A percentile compares a stretch with the other conserved stretches of the same genome.
Evolutionary conservation across 805 yeast genomes (phyloP).

Genomic region (Kodamaea jinghongensis): DNA sequence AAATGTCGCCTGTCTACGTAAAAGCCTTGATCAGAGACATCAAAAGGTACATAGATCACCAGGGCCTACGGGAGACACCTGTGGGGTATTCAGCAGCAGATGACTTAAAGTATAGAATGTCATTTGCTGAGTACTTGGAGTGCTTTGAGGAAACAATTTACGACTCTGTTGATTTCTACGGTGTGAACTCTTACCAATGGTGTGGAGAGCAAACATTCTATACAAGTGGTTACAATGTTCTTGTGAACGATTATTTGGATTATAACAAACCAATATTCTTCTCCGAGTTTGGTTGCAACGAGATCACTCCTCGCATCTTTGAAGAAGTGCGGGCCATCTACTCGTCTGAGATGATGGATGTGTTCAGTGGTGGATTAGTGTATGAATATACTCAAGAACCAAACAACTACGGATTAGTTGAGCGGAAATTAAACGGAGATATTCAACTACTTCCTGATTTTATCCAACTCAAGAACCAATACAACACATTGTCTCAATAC

Average conservation of each 20-base stretch:
- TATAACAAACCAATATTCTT: conserved; percentile 78
- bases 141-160: conserved; percentile 55
- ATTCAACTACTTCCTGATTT: conserved; percentile 45
- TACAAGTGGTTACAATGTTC: conserved; percentile 64
- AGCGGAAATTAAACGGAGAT: conserved; percentile 41
- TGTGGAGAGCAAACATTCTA: conserved; percentile 84
- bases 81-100: conserved; percentile 98
- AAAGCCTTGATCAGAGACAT: conserved; percentile 81
- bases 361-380: conserved; percentile 82
- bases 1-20: conserved; percentile 66
- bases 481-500: conserved; percentile 32
- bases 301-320: conserved; percentile 72
- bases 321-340: conserved; percentile 72
- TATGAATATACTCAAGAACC: conserved; percentile 79
- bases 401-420: conserved; percentile 76
- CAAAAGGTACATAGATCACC: conserved; percentile 60
- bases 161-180: conserved; percentile 74
- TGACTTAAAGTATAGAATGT: conserved; percentile 70
- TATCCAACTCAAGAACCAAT: conserved; percentile 42
- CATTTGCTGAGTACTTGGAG: conserved; percentile 77
- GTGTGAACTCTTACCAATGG: conserved; percentile 81
- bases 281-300: conserved; percentile 90
- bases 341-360: conserved; percentile 67
- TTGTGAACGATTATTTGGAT: conserved; percentile 66
- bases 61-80: conserved; percentile 69